A percentile compares a stretch with the other conserved stretches of the same genome.
Evolutionary conservation across 768 basidiomycete species (phyloP).

Genomic region (Trametes meyenii): DNA sequence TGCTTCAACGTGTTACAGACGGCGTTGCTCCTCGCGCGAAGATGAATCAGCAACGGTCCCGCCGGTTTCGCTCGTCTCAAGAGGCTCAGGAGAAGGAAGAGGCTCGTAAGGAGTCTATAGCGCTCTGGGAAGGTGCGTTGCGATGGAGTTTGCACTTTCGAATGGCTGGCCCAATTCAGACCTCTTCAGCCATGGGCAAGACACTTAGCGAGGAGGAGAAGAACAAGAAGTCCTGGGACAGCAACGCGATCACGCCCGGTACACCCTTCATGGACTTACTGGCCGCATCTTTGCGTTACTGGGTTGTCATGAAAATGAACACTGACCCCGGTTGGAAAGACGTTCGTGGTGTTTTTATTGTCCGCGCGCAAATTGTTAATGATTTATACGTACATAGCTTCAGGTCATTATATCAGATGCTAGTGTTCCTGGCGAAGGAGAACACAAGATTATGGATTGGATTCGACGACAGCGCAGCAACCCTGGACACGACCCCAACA

Average conservation of each 20-base stretch:
- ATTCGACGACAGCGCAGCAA: conserved; percentile 89
- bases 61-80: conserved; percentile 93
- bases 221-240: conserved; percentile 90
- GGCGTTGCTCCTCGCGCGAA: conserved; percentile 98
- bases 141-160: neutral
- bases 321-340: conserved; percentile 95
- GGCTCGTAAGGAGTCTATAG: conserved; percentile 78
- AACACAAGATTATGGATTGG: conserved; percentile 99
- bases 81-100: conserved; percentile 95
- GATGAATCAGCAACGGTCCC: conserved; percentile 99
- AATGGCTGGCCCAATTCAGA: neutral
- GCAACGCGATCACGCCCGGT: conserved; percentile 98
- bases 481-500: conserved; percentile 92
- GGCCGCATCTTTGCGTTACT: conserved; percentile 87
- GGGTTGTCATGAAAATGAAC: conserved; percentile 96
- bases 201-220: conserved; percentile 78
- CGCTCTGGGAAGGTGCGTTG: conserved; percentile 76
- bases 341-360: conserved; percentile 42
- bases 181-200: conserved; percentile 85
- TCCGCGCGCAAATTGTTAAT: neutral
- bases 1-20: conserved; percentile 49
- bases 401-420: conserved; percentile 98
- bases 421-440: conserved; percentile 96
- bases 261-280: conserved; percentile 98
- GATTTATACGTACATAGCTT: conserved; percentile 50